Evolutionary conservation across 2,329 filamentous ascomycete genomes (phyloP).

Genomic region (Stachybotrys chartarum): DNA sequence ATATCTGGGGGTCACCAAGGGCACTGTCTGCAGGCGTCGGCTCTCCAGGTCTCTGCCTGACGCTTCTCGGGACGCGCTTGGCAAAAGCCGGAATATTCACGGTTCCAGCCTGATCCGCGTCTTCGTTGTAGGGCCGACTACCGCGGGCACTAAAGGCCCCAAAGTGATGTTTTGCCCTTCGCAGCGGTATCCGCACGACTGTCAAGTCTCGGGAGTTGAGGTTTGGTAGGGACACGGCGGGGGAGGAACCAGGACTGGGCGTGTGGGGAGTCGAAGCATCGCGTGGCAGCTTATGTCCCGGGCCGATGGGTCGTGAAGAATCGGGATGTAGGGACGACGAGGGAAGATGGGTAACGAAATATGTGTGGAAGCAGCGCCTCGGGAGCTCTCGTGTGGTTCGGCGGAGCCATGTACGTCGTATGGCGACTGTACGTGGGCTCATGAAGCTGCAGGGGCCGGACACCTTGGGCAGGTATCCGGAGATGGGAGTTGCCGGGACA

Average conservation of each 20-base stretch:
- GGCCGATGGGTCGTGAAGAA: conserved; percentile 53
- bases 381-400: neutral
- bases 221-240: conserved; percentile 52
- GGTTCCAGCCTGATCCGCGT: conserved; percentile 88
- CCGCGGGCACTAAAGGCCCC: conserved; percentile 74
- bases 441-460: neutral
- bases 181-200: conserved; percentile 88
- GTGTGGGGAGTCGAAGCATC: conserved; percentile 76
- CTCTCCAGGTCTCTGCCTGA: conserved; percentile 45
- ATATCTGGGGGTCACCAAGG: conserved; percentile 87
- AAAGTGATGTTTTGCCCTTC: conserved; percentile 93
- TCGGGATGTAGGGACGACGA: conserved; percentile 91
- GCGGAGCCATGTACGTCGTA: neutral
- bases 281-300: conserved; percentile 80
- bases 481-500: conserved; percentile 2
- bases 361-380: conserved; percentile 71
- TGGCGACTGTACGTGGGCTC: neutral
- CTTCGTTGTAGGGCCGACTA: conserved; percentile 84
- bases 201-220: conserved; percentile 70
- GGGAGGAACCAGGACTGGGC: conserved; percentile 42
- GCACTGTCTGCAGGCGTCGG: conserved; percentile 67
- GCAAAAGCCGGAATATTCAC: conserved; percentile 92
- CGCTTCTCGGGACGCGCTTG: conserved; percentile 65
- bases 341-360: conserved; percentile 94
- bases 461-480: conserved; percentile 1